Percentiles rank a stretch among this genome's conserved stretches.
Evolutionary conservation across 768 basidiomycete genomes (phyloP).

Genomic region (Boletus rex-veris): DNA sequence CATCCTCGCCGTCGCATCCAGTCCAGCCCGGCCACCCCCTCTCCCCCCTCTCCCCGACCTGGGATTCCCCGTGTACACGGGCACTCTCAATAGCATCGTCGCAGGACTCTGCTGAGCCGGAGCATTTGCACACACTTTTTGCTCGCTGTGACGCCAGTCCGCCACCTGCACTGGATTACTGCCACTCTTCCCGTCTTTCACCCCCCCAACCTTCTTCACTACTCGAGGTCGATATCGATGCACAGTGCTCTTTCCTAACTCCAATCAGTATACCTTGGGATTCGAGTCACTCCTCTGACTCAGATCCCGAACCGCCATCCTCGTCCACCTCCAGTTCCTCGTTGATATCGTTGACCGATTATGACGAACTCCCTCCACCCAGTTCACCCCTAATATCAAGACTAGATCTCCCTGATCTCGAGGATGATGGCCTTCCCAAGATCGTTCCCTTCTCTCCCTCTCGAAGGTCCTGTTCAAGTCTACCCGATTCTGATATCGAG

Average conservation of each 20-base stretch:
- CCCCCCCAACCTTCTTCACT: slow-evolving; percentile 19
- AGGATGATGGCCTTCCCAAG: slow-evolving; percentile 22
- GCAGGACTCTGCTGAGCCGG: slow-evolving; percentile 17
- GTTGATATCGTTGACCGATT: slow-evolving; percentile 23
- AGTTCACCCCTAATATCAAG: slow-evolving; percentile 32
- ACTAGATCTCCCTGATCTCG: slow-evolving; percentile 31
- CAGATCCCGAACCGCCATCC: slow-evolving; percentile 16
- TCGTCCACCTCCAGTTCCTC: slow-evolving; percentile 10
- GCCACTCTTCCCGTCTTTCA: slow-evolving; percentile 14
- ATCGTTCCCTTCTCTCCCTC: slow-evolving; percentile 28
- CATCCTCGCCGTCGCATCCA: slow-evolving; percentile 15
- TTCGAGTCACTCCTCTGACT: slow-evolving; percentile 3
- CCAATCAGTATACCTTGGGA: slow-evolving; percentile 26
- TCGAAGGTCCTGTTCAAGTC: slow-evolving; percentile 25
- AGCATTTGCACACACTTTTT: slow-evolving; percentile 18
- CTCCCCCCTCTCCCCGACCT: slow-evolving; percentile 37
- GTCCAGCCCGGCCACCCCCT: slow-evolving; percentile 19
- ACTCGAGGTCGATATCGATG: slow-evolving; percentile 25
- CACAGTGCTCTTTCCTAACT: slow-evolving; percentile 13
- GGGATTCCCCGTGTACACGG: slow-evolving; percentile 20
- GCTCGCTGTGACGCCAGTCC: slow-evolving; percentile 8
- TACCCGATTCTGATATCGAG: slow-evolving; percentile 31
- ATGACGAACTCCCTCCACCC: slow-evolving; percentile 19
- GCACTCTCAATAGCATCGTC: slow-evolving; percentile 11
- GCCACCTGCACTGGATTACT: slow-evolving; percentile 14